Percentiles rank a stretch among this genome's conserved stretches.
phyloP scores from a whole-genome alignment of 306 rosid genomes.

The Acacia confusa region DNA sequence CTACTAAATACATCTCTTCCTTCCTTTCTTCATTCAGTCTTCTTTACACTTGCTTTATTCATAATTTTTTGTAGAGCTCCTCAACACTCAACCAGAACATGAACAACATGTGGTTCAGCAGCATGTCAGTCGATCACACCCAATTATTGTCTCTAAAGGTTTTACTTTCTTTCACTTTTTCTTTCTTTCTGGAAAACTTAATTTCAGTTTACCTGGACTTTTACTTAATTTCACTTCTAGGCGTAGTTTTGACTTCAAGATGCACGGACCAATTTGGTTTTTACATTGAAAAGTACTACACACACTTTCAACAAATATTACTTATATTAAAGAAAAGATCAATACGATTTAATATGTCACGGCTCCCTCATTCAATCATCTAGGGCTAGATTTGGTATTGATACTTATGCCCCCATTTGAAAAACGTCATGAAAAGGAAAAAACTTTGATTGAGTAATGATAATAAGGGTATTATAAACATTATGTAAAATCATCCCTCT shows the following conservation, averaged over 20 bases:
- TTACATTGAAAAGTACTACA: neutral
- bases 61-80: conserved; percentile 42
- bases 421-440: neutral
- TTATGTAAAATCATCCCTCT: neutral
- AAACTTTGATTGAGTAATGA: neutral
- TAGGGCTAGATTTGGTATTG: neutral
- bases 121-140: conserved; percentile 43
- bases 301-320: neutral
- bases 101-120: conserved; percentile 48
- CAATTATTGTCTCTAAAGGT: conserved; percentile 73
- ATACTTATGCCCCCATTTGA: neutral
- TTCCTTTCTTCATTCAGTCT: neutral
- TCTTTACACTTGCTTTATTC: conserved; percentile 3
- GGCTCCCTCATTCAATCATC: neutral
- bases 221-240: neutral
- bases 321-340: neutral
- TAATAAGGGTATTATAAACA: neutral
- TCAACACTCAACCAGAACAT: conserved; percentile 44
- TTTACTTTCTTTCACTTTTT: conserved; percentile 10
- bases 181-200: conserved; percentile 13
- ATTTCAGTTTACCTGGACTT: neutral
- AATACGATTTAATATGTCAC: neutral
- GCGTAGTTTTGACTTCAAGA: neutral
- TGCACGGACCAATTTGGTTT: neutral
- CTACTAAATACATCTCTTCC: conserved; percentile 8